Percentiles rank a stretch among this genome's conserved stretches.
These are phyloP conservation scores for Trichoderma aggressivum DNA, from an alignment of 2,329 filamentous ascomycete genomes.

Conservation along the genomic window DNA sequence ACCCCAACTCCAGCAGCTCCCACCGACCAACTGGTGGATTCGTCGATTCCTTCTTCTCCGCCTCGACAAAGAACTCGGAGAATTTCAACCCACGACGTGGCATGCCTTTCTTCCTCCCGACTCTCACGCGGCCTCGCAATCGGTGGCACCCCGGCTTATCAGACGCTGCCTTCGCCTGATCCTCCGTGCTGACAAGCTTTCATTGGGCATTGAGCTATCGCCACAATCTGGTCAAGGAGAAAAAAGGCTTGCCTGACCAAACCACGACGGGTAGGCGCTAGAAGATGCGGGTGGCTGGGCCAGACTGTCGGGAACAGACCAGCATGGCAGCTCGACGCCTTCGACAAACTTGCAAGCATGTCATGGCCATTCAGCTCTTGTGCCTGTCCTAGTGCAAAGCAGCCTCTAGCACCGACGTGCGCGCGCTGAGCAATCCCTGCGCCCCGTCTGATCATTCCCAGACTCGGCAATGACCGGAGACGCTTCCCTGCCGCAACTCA, in stretches of 20 bases:
- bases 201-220: neutral
- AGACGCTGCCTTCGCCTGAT: neutral
- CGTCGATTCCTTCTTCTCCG: neutral
- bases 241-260: neutral
- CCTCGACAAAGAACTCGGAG: neutral
- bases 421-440: constrained; percentile 5
- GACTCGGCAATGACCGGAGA: neutral
- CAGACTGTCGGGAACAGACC: constrained; percentile 2
- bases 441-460: neutral
- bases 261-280: constrained; percentile 8
- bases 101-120: neutral
- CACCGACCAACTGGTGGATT: neutral
- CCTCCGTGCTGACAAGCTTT: neutral
- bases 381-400: neutral
- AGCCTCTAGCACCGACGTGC: neutral
- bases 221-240: neutral
- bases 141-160: neutral
- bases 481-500: neutral
- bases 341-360: neutral
- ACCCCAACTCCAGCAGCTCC: neutral
- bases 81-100: neutral
- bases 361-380: neutral
- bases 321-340: neutral
- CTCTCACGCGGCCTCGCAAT: neutral
- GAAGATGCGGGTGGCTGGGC: constrained; percentile 14